Conservation (phyloP, 2,329 filamentous ascomycete genomes). For the Pyricularia pennisetigena region DNA sequence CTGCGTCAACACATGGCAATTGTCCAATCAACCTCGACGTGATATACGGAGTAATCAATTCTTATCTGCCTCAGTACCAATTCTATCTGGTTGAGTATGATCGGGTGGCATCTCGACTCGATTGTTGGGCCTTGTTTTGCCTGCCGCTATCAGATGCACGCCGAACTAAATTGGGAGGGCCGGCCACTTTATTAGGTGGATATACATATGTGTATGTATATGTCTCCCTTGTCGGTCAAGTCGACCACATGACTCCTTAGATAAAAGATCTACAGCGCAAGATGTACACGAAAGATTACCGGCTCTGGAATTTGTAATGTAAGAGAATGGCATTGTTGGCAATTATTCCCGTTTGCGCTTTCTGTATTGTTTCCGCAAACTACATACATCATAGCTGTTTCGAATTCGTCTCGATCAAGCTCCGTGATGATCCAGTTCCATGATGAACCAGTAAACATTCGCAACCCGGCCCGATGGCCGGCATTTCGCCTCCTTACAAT, state of each 20-base stretch:
- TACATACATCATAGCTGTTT: background rate
- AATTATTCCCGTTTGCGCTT: background rate
- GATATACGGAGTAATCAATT: too few relatives aligned
- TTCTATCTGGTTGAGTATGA: too few relatives aligned
- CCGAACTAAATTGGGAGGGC: background rate
- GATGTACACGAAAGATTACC: background rate
- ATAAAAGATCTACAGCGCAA: background rate
- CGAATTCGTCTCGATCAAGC: too few relatives aligned
- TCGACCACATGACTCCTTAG: background rate
- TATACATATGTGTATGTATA: background rate
- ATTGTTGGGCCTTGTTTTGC: background rate
- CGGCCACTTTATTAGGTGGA: background rate
- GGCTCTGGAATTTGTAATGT: too few relatives aligned
- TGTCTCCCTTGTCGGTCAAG: background rate
- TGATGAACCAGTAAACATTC: background rate
- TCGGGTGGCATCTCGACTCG: background rate
- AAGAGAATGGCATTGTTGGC: too few relatives aligned
- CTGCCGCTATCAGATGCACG: background rate
- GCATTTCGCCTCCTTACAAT: background rate
- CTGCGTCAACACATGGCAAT: too few relatives aligned
- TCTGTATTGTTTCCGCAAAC: background rate
- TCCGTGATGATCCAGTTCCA: too few relatives aligned
- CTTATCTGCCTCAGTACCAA: too few relatives aligned
- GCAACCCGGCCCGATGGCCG: background rate
- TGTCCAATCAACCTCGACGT: too few relatives aligned